Percentiles rank a stretch among this genome's conserved stretches.
phyloP scores from a whole-genome alignment of 2,329 filamentous ascomycete species.

The Huntiella bhutanensis region DNA sequence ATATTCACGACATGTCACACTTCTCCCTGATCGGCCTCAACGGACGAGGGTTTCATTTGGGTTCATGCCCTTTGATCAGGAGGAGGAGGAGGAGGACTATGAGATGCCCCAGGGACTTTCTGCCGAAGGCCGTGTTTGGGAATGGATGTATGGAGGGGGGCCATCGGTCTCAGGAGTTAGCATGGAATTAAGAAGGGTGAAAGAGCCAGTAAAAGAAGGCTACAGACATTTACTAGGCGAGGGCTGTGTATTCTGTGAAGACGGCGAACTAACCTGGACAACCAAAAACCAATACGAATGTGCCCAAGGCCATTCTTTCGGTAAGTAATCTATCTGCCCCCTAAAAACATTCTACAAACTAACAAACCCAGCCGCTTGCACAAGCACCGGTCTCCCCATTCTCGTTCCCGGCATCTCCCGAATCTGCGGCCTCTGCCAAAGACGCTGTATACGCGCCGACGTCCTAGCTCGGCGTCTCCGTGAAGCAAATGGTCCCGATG shows the following conservation, averaged over 20 bases:
- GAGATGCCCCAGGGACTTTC: background rate
- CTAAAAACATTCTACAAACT: slow-evolving; percentile 5
- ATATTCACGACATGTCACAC: slow-evolving; percentile 28
- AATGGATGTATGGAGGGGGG: slow-evolving; percentile 39
- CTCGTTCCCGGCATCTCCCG: slow-evolving; percentile 33
- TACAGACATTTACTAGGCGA: slow-evolving; percentile 15
- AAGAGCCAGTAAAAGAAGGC: background rate
- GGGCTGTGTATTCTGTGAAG: slow-evolving; percentile 29
- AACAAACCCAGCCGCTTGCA: slow-evolving; percentile 27
- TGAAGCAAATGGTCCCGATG: slow-evolving; percentile 1
- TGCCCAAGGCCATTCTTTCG: slow-evolving; percentile 22
- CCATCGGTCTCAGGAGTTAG: slow-evolving; percentile 25
- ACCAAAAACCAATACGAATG: slow-evolving; percentile 22
- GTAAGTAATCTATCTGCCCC: slow-evolving; percentile 15
- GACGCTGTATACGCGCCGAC: slow-evolving; percentile 5
- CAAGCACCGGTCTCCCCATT: slow-evolving; percentile 34
- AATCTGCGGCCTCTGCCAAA: slow-evolving; percentile 34
- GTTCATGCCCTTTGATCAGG: slow-evolving; percentile 7
- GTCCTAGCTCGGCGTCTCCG: slow-evolving; percentile 2
- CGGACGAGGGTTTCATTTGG: slow-evolving; percentile 22
- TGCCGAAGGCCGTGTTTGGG: slow-evolving; percentile 34
- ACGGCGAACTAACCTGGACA: slow-evolving; percentile 16
- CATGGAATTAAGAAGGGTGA: slow-evolving; percentile 9
- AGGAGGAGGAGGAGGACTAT: background rate
- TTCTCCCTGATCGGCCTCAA: slow-evolving; percentile 26